These are phyloP conservation scores for Scedosporium apiospermum DNA, from an alignment of 2,329 filamentous ascomycete species.

Conservation along the genomic window DNA sequence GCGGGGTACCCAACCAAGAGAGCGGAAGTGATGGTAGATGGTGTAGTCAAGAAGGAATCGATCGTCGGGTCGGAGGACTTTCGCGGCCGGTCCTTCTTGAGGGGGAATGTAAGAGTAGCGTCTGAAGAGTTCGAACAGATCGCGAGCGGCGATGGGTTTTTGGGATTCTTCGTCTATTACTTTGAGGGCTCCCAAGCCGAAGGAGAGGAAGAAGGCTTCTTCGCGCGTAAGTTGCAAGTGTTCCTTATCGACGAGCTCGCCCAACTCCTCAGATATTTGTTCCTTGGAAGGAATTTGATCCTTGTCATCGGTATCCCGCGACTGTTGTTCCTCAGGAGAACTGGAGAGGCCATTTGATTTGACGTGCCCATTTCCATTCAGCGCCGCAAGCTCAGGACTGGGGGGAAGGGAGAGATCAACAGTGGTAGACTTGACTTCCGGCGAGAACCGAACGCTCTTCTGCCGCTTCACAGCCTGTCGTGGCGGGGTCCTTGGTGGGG, in stretches of 20 bases:
- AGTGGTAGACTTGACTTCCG: slow-evolving; percentile 55
- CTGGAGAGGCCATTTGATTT: background rate
- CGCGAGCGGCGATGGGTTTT: slow-evolving; percentile 36
- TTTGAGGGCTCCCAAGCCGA: slow-evolving; percentile 65
- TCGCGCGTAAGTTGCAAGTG: slow-evolving; percentile 87
- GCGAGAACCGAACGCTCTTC: slow-evolving; percentile 64
- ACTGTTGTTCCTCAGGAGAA: background rate
- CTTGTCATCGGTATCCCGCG: background rate
- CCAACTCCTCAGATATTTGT: slow-evolving; percentile 9
- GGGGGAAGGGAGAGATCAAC: slow-evolving; percentile 44
- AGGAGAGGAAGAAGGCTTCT: slow-evolving; percentile 84
- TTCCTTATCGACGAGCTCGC: slow-evolving; percentile 34
- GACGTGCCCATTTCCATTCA: slow-evolving; percentile 12
- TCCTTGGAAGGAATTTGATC: slow-evolving; percentile 10
- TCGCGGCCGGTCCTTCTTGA: slow-evolving; percentile 22
- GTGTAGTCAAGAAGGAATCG: slow-evolving; percentile 79
- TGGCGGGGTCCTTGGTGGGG: background rate
- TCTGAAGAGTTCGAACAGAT: slow-evolving; percentile 59
- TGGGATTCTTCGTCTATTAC: slow-evolving; percentile 44
- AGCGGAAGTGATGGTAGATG: slow-evolving; percentile 93
- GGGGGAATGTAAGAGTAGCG: slow-evolving; percentile 62
- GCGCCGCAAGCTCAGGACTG: slow-evolving; percentile 27
- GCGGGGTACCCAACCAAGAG: slow-evolving; percentile 87
- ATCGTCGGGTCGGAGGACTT: slow-evolving; percentile 60
- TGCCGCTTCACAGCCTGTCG: slow-evolving; percentile 25